Base-by-base conservation (phyloP, 768 basidiomycete species). In the Vishniacozyma victoriae region DNA sequence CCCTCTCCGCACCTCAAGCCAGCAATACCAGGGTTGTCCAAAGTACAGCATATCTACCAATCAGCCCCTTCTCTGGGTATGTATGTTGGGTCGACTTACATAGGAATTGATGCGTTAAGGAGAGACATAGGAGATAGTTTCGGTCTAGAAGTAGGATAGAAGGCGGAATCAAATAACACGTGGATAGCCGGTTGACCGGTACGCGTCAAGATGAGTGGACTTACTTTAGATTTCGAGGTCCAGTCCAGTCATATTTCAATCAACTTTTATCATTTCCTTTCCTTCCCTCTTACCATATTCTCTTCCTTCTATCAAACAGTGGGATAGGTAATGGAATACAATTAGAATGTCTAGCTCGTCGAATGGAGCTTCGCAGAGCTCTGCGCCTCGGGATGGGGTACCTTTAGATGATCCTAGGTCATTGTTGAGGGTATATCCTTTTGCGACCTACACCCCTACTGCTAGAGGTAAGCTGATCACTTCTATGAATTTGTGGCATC, bases 361-460 rank as follows among this genome's bases (percentile, higher is more conserved):
- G n/a, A n/a, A n/a, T n/a, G n/a, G n/a, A n/a, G n/a, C n/a, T n/a
- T n/a, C n/a, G n/a, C n/a, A n/a, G n/a, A n/a, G n/a, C n/a, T n/a
- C n/a, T n/a, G n/a, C n/a, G n/a, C n/a, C n/a, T n/a, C n/a, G n/a
- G n/a, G n/a, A n/a, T n/a, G n/a, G n/a, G n/a, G n/a, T n/a, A 33
- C 29, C 29, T 33, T n/a, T 9, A 33, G 48, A 52, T 24, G 50
- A 61, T 49, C 57, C 64, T 7, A 49, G 53, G 4, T 51, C 57
- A 35, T 46, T 69, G 29, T 35, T 67, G 27, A 50, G 52, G 18
- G 51, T 61, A 1, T 66, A 64, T 39, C 70, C 70, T 14, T 60
- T 71, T 35, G 51, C 64, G 24, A 59, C 53, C 14, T 64, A 71
- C 41, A 52, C 59, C 0, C 70, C 70, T 2, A 62, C 53, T 9